These are phyloP conservation scores for Lentinula detonsa DNA, from an alignment of 768 basidiomycete species.

Conservation along the genomic window DNA sequence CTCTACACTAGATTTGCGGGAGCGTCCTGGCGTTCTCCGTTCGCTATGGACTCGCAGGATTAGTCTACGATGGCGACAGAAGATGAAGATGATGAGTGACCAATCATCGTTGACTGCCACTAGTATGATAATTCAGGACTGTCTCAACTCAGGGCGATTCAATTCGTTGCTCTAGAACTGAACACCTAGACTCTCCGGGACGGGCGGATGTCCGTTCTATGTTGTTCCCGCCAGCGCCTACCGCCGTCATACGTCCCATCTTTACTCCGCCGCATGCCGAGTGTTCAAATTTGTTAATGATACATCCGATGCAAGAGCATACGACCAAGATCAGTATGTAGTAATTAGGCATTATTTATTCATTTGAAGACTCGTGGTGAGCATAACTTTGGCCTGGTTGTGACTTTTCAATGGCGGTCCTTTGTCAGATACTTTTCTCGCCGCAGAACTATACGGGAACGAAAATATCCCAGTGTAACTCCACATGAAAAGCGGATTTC, in stretches of 20 bases:
- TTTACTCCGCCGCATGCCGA: neutral
- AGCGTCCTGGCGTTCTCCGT: slow-evolving; percentile 81
- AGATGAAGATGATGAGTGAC: slow-evolving; percentile 33
- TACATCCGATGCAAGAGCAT: too few species aligned
- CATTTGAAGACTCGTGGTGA: neutral
- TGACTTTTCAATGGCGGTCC: neutral
- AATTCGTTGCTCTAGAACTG: neutral
- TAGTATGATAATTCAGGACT: neutral
- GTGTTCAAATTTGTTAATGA: neutral
- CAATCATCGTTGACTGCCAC: neutral
- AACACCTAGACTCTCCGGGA: neutral
- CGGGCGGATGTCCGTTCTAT: slow-evolving; percentile 1
- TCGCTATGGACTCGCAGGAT: slow-evolving; percentile 82
- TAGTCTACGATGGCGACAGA: slow-evolving; percentile 91
- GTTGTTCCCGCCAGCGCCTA: neutral
- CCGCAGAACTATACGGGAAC: neutral
- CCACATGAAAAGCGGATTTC: neutral
- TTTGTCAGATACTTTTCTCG: neutral
- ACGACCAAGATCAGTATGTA: neutral
- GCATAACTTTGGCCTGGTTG: neutral
- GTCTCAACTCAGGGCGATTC: neutral
- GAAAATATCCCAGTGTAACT: neutral
- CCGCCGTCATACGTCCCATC: neutral
- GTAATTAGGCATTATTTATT: slow-evolving; percentile 4
- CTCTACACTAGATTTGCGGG: slow-evolving; percentile 50